Base-by-base conservation (phyloP, 306 rosid genomes). In the Cucumis melo region DNA sequence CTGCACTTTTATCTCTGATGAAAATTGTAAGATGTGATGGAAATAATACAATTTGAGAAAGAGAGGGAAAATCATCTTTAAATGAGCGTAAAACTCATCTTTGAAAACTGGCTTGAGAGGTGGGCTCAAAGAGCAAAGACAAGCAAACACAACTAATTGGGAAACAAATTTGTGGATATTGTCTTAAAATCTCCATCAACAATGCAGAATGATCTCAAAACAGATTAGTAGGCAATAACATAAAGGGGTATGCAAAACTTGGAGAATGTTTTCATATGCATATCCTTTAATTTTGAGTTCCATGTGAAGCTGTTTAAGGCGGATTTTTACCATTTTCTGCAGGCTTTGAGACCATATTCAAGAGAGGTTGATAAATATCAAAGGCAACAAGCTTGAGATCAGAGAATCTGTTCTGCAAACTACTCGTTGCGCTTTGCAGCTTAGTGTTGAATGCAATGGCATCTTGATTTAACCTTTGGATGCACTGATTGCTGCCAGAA, bases 371-470 rank as follows among this genome's bases (percentile, higher is more conserved):
- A 75, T 78, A 85, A 81, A 89, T 82, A 38, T 87, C 85, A 53
- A 84, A 82, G 68, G 83, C 89, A 46, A 83, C 87, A 36, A 89
- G 86, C 72, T 80, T 90, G 59, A 87, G 89, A 72, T 80, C 81
- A 4, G 81, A 79, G 75, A 84, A 82, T 67, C 64, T 81, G n/a
- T 71, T 79, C 76, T 78, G 60, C 90, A 86, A 82, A 65, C 55
- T 61, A 78, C 80, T 76, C 67, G 96, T 79, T 46, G 84, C 78
- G 86, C 62, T 81, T 27, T 70, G 74, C 34, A 88, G 82, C 84
- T 91, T 91, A 53, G 81, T 82, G 81, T 86, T 87, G 73, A 87
- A 89, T 5, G 77, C 74, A 81, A 81, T 62, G 70, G 92, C 96
- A 64, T 86, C 88, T 50, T 73, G 80, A 81, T 90, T 85, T 66